Percentiles rank a stretch among this genome's conserved stretches.
Conservation (phyloP, 345 rosid species). For the Arabidopsis arenosa region DNA sequence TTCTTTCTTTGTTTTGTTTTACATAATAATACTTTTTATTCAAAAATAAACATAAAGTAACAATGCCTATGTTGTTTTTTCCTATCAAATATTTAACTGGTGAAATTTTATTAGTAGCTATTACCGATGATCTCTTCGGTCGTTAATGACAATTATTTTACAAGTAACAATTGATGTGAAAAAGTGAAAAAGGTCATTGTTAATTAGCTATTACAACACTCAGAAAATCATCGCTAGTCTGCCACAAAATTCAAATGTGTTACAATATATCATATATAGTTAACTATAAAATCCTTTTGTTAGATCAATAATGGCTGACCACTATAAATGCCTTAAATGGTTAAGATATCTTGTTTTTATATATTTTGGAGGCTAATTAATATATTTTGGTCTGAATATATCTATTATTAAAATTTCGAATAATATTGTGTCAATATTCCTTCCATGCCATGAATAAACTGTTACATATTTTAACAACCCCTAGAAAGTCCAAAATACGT, state of each 20-base stretch:
- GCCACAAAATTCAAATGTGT: not conserved
- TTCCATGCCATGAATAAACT: too few species aligned
- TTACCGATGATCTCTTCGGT: not conserved
- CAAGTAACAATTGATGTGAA: not conserved
- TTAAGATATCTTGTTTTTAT: not conserved
- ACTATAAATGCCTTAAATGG: not conserved
- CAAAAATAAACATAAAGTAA: not conserved
- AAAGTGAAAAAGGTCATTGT: not conserved
- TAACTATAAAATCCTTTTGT: not conserved
- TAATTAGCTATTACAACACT: not conserved
- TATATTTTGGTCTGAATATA: not conserved
- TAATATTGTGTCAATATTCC: too few species aligned
- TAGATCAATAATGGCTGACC: not conserved
- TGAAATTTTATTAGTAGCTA: not conserved
- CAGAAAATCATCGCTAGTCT: not conserved
- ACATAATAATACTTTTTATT: not conserved
- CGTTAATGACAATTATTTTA: not conserved
- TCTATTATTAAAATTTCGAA: not conserved
- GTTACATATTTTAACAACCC: too few species aligned
- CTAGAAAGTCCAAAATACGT: too few species aligned
- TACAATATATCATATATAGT: not conserved
- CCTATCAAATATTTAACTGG: not conserved
- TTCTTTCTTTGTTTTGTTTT: not conserved
- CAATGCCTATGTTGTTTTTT: not conserved
- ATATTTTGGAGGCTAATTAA: not conserved